Conservation (phyloP, 306 rosid genomes). For the Adenanthera pavonina region DNA sequence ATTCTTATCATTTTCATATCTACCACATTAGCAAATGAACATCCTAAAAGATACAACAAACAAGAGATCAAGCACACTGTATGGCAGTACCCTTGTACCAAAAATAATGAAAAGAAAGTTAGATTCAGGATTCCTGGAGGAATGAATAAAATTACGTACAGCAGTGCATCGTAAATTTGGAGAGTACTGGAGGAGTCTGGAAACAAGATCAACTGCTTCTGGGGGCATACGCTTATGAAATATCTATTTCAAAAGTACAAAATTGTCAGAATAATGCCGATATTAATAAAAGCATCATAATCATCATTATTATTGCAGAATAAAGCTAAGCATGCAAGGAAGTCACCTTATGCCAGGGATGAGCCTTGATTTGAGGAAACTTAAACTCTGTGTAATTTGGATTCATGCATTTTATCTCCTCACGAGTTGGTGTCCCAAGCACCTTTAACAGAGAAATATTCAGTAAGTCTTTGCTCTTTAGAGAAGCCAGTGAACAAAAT, state of each 20-base stretch:
- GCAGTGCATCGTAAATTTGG: conserved; percentile 69
- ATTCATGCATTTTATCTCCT: conserved; percentile 81
- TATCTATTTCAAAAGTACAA: conserved; percentile 44
- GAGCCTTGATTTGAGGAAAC: conserved; percentile 33
- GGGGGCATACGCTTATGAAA: conserved; percentile 77
- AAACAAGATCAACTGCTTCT: conserved; percentile 72
- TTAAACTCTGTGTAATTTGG: conserved; percentile 75
- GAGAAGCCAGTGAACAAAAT: background rate
- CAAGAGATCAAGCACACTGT: background rate
- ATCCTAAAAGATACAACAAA: conserved; percentile 1
- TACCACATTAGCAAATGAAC: background rate
- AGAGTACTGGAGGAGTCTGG: conserved; percentile 77
- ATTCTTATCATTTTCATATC: background rate
- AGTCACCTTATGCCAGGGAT: conserved; percentile 55
- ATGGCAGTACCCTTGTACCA: background rate
- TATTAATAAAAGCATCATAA: background rate
- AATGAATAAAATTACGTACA: conserved; percentile 48
- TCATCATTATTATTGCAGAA: background rate
- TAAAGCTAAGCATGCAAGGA: background rate
- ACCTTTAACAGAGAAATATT: conserved; percentile 45
- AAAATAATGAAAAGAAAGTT: background rate
- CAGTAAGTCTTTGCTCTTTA: background rate
- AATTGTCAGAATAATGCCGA: background rate
- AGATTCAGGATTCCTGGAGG: background rate
- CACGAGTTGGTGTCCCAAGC: conserved; percentile 76